These are phyloP conservation scores for Pouteria campechiana DNA, from an alignment of 179 eudicot species.

Conservation along the genomic window DNA sequence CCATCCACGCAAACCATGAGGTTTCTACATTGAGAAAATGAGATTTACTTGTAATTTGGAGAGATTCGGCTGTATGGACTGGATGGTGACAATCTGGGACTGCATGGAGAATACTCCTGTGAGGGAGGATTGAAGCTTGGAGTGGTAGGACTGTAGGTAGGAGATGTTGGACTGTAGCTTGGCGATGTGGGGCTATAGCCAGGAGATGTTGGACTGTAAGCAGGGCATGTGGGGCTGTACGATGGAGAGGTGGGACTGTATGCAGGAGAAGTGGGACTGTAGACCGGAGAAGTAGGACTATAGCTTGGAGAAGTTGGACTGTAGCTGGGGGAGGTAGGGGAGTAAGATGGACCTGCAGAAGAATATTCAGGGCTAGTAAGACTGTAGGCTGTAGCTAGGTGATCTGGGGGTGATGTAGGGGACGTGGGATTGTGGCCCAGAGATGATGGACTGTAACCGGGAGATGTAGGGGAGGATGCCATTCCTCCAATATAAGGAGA, in stretches of 20 bases:
- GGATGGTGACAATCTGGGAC: no score
- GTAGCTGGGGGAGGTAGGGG: not conserved
- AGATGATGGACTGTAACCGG: not conserved
- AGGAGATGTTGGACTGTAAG: not conserved
- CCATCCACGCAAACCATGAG: no score
- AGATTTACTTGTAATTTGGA: not conserved
- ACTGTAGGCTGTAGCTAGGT: not conserved
- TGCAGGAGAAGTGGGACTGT: not conserved
- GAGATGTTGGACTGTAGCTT: not conserved
- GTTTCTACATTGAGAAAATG: not conserved
- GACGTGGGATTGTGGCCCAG: not conserved
- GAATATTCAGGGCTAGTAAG: not conserved
- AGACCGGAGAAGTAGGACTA: not conserved
- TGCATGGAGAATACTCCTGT: no score
- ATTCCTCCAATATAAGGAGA: constrained; percentile 3
- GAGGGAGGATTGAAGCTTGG: no score
- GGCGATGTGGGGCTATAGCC: not conserved
- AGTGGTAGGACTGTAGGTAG: not conserved
- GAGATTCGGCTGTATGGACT: constrained; percentile 1
- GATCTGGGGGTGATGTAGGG: not conserved
- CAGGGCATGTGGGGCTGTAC: not conserved
- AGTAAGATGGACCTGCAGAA: not conserved
- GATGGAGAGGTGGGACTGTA: not conserved
- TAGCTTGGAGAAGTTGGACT: not conserved
- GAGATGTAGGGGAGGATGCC: not conserved